Conservation (phyloP, 2,329 filamentous ascomycete species). For the Diaporthe ilicicola region DNA sequence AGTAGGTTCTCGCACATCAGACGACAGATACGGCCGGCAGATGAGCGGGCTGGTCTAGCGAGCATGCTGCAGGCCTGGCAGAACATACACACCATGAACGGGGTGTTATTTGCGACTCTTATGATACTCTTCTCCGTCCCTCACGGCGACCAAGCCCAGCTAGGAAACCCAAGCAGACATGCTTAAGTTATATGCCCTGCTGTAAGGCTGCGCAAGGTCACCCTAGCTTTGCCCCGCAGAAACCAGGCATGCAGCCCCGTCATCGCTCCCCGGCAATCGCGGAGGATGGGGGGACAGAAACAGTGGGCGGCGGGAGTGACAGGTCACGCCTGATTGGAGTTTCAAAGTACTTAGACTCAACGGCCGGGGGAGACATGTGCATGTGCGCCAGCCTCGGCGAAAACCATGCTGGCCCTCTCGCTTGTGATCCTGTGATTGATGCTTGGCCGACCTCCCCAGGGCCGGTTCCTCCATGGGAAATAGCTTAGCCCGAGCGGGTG, state of each 20-base stretch:
- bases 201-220: slow-evolving; percentile 9
- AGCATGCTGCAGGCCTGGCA: background rate
- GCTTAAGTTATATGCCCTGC: background rate
- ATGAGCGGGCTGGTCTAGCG: background rate
- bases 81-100: background rate
- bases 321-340: slow-evolving; percentile 17
- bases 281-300: background rate
- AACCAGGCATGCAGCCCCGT: slow-evolving; percentile 13
- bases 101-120: background rate
- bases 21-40: slow-evolving; percentile 15
- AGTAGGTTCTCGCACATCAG: background rate
- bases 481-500: slow-evolving; percentile 9
- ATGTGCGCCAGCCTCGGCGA: slow-evolving; percentile 18
- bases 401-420: background rate
- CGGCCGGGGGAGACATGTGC: background rate
- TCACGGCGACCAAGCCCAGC: slow-evolving; percentile 4
- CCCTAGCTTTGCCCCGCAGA: slow-evolving; percentile 5
- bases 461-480: slow-evolving; percentile 1
- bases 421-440: slow-evolving; percentile 20
- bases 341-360: slow-evolving; percentile 12
- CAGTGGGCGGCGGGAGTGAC: background rate
- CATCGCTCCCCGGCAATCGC: slow-evolving; percentile 5
- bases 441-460: slow-evolving; percentile 15
- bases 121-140: background rate
- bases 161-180: slow-evolving; percentile 6